Evolutionary conservation across 2,329 filamentous ascomycete species (phyloP).

Genomic region (Colletotrichum nymphaeae): DNA sequence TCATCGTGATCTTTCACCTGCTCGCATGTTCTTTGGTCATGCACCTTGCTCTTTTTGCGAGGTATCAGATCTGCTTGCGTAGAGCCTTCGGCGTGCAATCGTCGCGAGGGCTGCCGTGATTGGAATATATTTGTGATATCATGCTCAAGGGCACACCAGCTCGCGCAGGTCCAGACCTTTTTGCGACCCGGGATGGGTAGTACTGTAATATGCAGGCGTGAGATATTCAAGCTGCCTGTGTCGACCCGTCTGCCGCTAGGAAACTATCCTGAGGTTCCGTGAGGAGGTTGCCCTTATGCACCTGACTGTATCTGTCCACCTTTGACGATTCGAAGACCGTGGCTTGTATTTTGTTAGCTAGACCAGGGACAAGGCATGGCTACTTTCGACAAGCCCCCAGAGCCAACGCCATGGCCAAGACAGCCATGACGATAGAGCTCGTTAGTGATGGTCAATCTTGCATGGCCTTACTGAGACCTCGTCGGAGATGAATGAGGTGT

Average conservation of each 20-base stretch:
- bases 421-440: not conserved
- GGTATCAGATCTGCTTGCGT: conserved; percentile 7
- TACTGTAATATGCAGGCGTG: conserved; percentile 25
- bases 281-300: conserved; percentile 39
- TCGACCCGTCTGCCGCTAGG: conserved; percentile 25
- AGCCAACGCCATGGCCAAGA: not conserved
- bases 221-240: not conserved
- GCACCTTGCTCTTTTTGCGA: conserved; percentile 17
- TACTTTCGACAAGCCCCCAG: not conserved
- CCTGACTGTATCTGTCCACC: conserved; percentile 15
- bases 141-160: conserved; percentile 4
- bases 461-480: conserved; percentile 19
- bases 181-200: conserved; percentile 15
- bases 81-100: not conserved
- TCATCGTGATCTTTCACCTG: not conserved
- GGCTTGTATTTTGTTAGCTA: not conserved
- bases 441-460: not conserved
- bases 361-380: not conserved
- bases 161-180: conserved; percentile 27
- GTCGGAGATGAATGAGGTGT: conserved; percentile 20
- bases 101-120: conserved; percentile 8
- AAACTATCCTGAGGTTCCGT: conserved; percentile 22
- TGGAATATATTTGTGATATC: conserved; percentile 18
- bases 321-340: not conserved
- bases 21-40: conserved; percentile 5